Evolutionary conservation across 768 basidiomycete genomes (phyloP).

Genomic region (Tubosaeta sp.): DNA sequence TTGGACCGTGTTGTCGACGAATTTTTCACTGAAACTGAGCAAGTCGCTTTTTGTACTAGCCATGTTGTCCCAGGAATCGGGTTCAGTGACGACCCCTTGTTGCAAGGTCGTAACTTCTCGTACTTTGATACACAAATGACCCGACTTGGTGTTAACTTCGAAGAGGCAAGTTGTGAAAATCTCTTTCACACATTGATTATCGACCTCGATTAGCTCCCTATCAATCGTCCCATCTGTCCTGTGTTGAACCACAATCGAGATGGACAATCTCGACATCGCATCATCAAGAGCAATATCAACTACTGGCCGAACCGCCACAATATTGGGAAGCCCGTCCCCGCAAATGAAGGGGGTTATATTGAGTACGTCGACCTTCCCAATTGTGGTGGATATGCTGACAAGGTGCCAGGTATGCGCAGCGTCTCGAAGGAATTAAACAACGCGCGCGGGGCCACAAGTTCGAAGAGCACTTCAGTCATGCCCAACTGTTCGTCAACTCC

Average conservation of each 20-base stretch:
- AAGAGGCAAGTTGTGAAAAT: conserved; percentile 40
- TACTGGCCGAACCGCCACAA: conserved; percentile 80
- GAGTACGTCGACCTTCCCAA: conserved; percentile 37
- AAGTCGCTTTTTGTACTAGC: conserved; percentile 81
- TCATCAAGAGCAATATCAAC: conserved; percentile 57
- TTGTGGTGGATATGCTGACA: conserved; percentile 6
- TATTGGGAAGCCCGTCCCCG: conserved; percentile 43
- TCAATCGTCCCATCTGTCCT: conserved; percentile 77
- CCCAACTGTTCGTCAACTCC: conserved; percentile 82
- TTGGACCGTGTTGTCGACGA: conserved; percentile 62
- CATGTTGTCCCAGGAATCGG: conserved; percentile 60
- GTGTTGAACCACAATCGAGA: conserved; percentile 68
- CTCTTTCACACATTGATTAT: not conserved
- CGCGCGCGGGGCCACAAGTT: conserved; percentile 70
- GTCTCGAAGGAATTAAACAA: conserved; percentile 50
- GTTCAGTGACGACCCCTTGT: conserved; percentile 71
- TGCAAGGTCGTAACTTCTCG: conserved; percentile 84
- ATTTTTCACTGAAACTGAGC: conserved; percentile 85
- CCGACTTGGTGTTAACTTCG: conserved; percentile 78
- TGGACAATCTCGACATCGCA: conserved; percentile 53
- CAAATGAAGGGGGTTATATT: conserved; percentile 51
- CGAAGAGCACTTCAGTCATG: conserved; percentile 71
- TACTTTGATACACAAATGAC: conserved; percentile 85
- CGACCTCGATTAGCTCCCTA: conserved; percentile 51
- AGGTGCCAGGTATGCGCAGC: conserved; percentile 41